Conservation (phyloP, 805 yeast species). For the Isabelozyma pseudorhagii region DNA sequence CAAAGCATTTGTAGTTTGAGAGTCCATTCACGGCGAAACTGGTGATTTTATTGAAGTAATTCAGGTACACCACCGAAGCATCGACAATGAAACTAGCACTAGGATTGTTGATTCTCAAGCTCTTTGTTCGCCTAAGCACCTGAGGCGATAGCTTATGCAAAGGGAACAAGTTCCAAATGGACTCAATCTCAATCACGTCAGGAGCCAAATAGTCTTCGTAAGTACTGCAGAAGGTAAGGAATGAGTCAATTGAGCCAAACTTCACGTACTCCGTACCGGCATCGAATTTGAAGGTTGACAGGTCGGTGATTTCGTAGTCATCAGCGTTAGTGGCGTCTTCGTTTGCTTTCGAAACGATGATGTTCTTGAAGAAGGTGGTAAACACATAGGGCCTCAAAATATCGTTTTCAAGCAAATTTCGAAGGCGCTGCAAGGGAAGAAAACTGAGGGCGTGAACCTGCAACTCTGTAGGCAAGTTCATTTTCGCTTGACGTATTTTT, state of each 20-base stretch:
- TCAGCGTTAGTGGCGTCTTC: neutral
- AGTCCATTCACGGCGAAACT: neutral
- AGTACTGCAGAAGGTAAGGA: neutral
- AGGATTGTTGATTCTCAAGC: neutral
- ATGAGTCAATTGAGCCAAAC: neutral
- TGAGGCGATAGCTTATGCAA: neutral
- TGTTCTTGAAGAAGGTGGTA: neutral
- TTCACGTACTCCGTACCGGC: neutral
- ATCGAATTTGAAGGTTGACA: neutral
- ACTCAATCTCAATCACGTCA: neutral
- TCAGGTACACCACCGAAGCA: neutral
- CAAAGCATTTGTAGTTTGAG: neutral
- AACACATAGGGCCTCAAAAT: neutral
- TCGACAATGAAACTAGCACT: neutral
- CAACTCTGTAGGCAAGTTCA: neutral
- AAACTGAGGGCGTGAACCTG: neutral
- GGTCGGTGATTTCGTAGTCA: neutral
- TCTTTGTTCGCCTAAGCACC: neutral
- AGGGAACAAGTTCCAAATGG: slow-evolving; percentile 1
- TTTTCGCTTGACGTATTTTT: neutral
- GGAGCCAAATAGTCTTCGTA: neutral
- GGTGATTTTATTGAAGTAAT: neutral
- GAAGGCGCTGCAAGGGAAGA: neutral
- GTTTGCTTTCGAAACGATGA: neutral
- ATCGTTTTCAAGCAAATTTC: neutral